phyloP scores from a whole-genome alignment of 169 alveolate species.

The Plasmodium gonderi region DNA sequence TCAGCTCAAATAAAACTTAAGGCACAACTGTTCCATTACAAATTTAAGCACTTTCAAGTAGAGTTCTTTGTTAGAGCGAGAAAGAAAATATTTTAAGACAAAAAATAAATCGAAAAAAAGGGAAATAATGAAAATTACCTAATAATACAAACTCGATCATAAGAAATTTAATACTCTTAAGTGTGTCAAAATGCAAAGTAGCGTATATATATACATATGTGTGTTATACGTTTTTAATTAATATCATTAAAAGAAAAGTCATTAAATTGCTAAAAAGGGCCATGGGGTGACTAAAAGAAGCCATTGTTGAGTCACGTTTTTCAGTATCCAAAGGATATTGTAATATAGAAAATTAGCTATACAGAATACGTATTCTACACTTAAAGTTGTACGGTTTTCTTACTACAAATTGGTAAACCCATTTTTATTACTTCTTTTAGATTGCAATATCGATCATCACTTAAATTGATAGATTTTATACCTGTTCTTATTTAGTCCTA shows the following conservation, averaged over 20 bases:
- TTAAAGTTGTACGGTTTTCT: not conserved
- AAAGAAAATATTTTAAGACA: not conserved
- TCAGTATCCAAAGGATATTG: too few relatives aligned
- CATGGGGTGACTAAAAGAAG: not conserved
- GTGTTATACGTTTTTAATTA: not conserved
- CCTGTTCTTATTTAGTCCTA: too few relatives aligned
- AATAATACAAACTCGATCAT: not conserved
- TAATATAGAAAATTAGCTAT: too few relatives aligned
- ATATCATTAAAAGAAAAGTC: not conserved
- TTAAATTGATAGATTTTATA: not conserved
- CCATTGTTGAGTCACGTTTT: not conserved
- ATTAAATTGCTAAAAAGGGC: not conserved
- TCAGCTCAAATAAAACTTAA: too few relatives aligned
- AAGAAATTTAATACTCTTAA: not conserved
- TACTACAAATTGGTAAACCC: not conserved
- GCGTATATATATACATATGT: not conserved
- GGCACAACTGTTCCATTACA: too few relatives aligned
- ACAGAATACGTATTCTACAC: not conserved
- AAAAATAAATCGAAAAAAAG: not conserved
- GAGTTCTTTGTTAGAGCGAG: not conserved
- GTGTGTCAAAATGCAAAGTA: not conserved
- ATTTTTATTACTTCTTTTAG: not conserved
- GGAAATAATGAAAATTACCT: not conserved
- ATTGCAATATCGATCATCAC: not conserved
- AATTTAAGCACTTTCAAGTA: too few relatives aligned